Evolutionary conservation across 768 basidiomycete species (phyloP), one percentile per base, ranked within the genome.

Genomic region (Termitomyces sp.): DNA sequence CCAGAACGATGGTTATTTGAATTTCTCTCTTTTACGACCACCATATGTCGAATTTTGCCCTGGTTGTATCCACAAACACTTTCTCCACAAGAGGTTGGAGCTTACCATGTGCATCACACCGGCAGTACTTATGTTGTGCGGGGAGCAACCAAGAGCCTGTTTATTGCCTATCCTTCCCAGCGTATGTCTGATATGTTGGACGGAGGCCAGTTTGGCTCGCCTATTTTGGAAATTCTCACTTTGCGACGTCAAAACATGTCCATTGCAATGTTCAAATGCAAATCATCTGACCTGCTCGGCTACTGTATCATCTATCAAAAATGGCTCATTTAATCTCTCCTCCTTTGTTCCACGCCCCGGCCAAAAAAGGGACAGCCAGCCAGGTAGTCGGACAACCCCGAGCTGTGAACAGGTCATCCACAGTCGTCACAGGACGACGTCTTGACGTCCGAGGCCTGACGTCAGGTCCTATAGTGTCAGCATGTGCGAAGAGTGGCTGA

Each of bases 381-480:
- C 70, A 2, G 74, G 71, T 3, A 72, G 63, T 35, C 61, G 62
- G 51, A 34, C 50, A 58, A 10, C 51, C 50, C 51, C 38, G 27
- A 37, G 7, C 31, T 19, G 27, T 37, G 43, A 23, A 47, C 29
- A 29, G 46, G 17, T 19, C 29, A 44, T 53, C 37, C 25, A 29
- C 56, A 53, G 38, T 45, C 42, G 17, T 14, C 16, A 25, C 57
- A 58, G 44, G 37, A 53, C 57, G 51, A 40, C 10, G 57, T 58
- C 52, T 47, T 48, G 45, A 52, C 51, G 57, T 38, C 51, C 57
- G 29, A 53, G 57, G 56, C 37, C 51, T 31, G 57, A 38, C 19
- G 32, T 10, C 35, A 25, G 43, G 45, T 53, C 34, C 34, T 35
- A 32, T 9, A 40, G 1, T 5, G 17, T 17, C 14, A 23, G 23